These are phyloP conservation scores for Hypericum perforatum DNA, from an alignment of 345 rosid genomes.

Conservation along the genomic window DNA sequence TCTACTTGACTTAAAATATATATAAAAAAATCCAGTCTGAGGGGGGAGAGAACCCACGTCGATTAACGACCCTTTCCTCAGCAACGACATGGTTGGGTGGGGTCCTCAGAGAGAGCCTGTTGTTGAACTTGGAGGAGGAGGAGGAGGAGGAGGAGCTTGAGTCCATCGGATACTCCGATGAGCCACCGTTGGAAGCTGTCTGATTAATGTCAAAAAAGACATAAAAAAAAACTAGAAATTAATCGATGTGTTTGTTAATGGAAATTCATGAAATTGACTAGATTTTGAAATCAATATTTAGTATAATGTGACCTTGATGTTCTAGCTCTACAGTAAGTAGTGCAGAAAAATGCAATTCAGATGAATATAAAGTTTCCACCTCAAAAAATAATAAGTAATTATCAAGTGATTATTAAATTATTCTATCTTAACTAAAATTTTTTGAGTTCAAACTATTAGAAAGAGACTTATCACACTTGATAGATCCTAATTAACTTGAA, in stretches of 20 bases:
- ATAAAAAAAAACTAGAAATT: not conserved
- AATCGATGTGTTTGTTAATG: not conserved
- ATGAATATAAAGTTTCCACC: too few species aligned
- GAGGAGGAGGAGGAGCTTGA: constrained; percentile 57
- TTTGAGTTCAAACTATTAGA: too few species aligned
- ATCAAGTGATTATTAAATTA: too few species aligned
- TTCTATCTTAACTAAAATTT: too few species aligned
- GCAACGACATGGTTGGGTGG: constrained; percentile 17
- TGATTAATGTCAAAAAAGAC: constrained; percentile 14
- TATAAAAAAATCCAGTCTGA: not conserved
- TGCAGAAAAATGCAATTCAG: too few species aligned
- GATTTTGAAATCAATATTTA: too few species aligned
- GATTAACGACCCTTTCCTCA: constrained; percentile 53
- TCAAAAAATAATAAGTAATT: too few species aligned
- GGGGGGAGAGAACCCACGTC: constrained; percentile 32
- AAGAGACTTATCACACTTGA: too few species aligned
- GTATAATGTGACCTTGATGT: too few species aligned
- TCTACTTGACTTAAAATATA: not conserved
- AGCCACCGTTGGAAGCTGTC: constrained; percentile 22
- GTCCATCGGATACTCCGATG: constrained; percentile 41
- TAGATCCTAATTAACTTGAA: too few species aligned
- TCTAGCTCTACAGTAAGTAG: too few species aligned
- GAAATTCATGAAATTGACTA: too few species aligned
- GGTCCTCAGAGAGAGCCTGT: constrained; percentile 38
- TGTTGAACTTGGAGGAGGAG: constrained; percentile 44